Evolutionary conservation across 176 grass and related monocot species (phyloP).

Genomic region (Musa schizocarpa): DNA sequence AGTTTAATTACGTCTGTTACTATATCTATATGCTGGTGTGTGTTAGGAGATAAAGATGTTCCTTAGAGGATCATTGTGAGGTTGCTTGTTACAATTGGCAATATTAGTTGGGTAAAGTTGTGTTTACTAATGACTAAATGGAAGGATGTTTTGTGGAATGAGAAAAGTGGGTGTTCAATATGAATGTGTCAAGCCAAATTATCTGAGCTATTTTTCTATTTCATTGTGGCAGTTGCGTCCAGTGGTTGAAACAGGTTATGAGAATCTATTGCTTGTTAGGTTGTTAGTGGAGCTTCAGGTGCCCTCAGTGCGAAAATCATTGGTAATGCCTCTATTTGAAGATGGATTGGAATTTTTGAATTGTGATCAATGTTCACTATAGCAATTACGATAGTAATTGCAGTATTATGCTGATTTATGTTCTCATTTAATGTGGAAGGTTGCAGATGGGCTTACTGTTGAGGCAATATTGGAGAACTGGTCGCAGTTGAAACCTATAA

Average conservation of each 20-base stretch:
- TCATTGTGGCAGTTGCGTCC: slow-evolving; percentile 61
- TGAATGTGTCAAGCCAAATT: not conserved
- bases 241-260: slow-evolving; percentile 90
- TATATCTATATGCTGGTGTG: no score
- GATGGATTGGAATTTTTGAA: slow-evolving; percentile 7
- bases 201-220: not conserved
- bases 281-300: slow-evolving; percentile 67
- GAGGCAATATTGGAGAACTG: slow-evolving; percentile 67
- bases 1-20: no score
- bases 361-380: not conserved
- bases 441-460: slow-evolving; percentile 75
- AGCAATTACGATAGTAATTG: not conserved
- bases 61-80: no score
- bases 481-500: slow-evolving; percentile 57
- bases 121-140: not conserved
- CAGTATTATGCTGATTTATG: slow-evolving; percentile 15
- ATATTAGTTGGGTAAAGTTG: not conserved
- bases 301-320: slow-evolving; percentile 58
- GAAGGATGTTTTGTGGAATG: not conserved
- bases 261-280: slow-evolving; percentile 90
- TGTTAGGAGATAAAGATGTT: no score
- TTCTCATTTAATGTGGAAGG: slow-evolving; percentile 40
- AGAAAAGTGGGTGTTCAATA: not conserved
- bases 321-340: slow-evolving; percentile 33
- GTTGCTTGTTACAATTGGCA: no score